Evolutionary conservation across 305 asterid species (phyloP), one percentile per base, ranked within the genome.

Genomic region (Fraxinus greggii): DNA sequence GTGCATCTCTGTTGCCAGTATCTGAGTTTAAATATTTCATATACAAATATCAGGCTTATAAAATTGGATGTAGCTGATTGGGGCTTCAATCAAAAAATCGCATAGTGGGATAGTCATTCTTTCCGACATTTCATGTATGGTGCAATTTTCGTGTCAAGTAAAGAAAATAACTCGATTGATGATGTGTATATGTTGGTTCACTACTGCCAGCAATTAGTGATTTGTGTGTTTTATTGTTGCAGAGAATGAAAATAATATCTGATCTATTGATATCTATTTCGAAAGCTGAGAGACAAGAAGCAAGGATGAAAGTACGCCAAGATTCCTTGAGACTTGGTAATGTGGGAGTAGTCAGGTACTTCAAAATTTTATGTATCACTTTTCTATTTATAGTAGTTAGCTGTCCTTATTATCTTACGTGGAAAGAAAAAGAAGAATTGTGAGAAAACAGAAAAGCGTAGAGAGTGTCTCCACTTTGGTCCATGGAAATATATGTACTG

Each of bases 271-370:
- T 94, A 92, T 91, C 97, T 74, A 90, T 93, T 79, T 92, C 99
- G 82, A 96, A 93, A 92, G 97, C 98, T 32, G 97, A 96, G 91
- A 92, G 98, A 80, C 97, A 92, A 83, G 99, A 96, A 87, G 97
- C 98, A 54, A 91, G 99, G 88, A 89, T 89, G 95, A 96, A 90
- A 89, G 92, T 93, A 82, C 97, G 97, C 42, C 98, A 96, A 79
- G 99, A 94, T 86, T 94, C 98, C 72, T 78, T 93, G 89, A 94
- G 98, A 87, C 94, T 94, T 78, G 98, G 98, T 87, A 94, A 91
- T 86, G 91, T 96, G 72, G 98, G 98, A 77, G 98, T 96, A 72
- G 85, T 92, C 89, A 93, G 98, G 99, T 96, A 86, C 79, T 83
- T 56, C 75, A 42, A 40, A 7, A n/a, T 70, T 51, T 76, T 32